These are phyloP conservation scores for Parastagonospora nodorum DNA, from an alignment of 2,329 filamentous ascomycete genomes.

Conservation along the genomic window DNA sequence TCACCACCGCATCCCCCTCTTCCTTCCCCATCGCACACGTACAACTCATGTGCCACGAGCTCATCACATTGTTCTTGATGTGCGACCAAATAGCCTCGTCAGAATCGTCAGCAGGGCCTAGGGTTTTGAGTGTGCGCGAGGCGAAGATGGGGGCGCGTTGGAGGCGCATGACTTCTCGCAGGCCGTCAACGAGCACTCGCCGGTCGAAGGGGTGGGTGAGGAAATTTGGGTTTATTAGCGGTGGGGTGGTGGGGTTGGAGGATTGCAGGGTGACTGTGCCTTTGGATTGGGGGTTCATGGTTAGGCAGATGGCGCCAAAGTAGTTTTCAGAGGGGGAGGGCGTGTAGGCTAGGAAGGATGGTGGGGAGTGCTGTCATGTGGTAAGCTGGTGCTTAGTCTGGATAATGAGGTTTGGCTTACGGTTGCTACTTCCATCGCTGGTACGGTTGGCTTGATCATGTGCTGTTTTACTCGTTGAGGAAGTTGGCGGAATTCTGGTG, in stretches of 20 bases:
- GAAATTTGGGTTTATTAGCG: conserved; percentile 58
- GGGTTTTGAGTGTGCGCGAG: conserved; percentile 48
- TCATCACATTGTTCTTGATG: conserved; percentile 16
- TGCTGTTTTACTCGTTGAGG: conserved; percentile 49
- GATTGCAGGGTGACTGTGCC: conserved; percentile 60
- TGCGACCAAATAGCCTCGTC: conserved; percentile 54
- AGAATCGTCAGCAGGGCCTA: conserved; percentile 48
- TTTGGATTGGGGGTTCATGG: conserved; percentile 53
- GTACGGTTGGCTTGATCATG: conserved; percentile 56
- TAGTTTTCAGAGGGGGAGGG: conserved; percentile 1
- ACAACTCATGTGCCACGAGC: conserved; percentile 32
- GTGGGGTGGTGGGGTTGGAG: conserved; percentile 53
- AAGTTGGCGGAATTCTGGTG: conserved; percentile 57
- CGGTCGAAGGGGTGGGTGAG: conserved; percentile 59
- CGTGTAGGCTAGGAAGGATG: conserved; percentile 1
- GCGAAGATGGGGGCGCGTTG: conserved; percentile 19
- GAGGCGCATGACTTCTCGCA: conserved; percentile 52
- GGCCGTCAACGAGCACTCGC: conserved; percentile 6
- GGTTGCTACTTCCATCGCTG: conserved; percentile 58
- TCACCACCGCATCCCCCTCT: conserved; percentile 57
- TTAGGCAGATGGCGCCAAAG: conserved; percentile 43
- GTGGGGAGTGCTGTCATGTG: neutral
- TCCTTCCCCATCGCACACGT: conserved; percentile 11
- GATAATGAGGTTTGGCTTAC: neutral
- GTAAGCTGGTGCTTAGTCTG: neutral